phyloP scores from a whole-genome alignment of 306 rosid genomes.

The Gynostemma pentaphyllum region DNA sequence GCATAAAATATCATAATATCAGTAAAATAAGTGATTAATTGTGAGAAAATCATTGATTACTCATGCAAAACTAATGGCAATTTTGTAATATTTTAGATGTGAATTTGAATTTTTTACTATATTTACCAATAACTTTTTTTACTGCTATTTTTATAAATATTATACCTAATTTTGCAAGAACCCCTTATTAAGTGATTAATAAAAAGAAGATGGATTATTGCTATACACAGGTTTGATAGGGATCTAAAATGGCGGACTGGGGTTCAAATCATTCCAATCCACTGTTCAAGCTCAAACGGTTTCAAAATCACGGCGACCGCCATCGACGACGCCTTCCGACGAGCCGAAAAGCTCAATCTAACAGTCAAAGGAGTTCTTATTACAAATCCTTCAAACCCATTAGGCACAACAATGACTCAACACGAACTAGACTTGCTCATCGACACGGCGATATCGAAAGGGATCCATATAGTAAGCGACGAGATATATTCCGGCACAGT shows the following conservation, averaged over 20 bases:
- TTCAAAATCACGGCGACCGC: conserved; percentile 49
- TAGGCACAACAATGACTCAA: conserved; percentile 53
- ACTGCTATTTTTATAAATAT: too few species aligned
- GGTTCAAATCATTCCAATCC: conserved; percentile 65
- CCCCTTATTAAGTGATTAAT: too few species aligned
- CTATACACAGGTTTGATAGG: conserved; percentile 82
- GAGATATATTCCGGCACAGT: conserved; percentile 74
- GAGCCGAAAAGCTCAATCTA: conserved; percentile 33
- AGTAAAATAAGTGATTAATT: too few species aligned
- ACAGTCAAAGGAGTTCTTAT: conserved; percentile 60
- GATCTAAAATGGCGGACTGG: conserved; percentile 79
- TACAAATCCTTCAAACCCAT: conserved; percentile 81
- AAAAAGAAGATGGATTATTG: too few species aligned
- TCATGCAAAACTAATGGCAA: too few species aligned
- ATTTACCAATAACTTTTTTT: too few species aligned
- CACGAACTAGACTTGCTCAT: conserved; percentile 42
- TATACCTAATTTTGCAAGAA: too few species aligned
- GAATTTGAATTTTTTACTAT: too few species aligned
- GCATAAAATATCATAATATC: too few species aligned
- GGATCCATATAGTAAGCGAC: conserved; percentile 60
- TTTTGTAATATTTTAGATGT: too few species aligned
- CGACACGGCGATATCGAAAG: conserved; percentile 32
- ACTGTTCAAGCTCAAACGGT: conserved; percentile 59
- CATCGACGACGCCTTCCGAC: conserved; percentile 43
- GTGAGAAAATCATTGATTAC: too few species aligned